A percentile compares a stretch with the other conserved stretches of the same genome.
Evolutionary conservation across 768 basidiomycete species (phyloP).

Genomic region (Rubroboletus satanas): DNA sequence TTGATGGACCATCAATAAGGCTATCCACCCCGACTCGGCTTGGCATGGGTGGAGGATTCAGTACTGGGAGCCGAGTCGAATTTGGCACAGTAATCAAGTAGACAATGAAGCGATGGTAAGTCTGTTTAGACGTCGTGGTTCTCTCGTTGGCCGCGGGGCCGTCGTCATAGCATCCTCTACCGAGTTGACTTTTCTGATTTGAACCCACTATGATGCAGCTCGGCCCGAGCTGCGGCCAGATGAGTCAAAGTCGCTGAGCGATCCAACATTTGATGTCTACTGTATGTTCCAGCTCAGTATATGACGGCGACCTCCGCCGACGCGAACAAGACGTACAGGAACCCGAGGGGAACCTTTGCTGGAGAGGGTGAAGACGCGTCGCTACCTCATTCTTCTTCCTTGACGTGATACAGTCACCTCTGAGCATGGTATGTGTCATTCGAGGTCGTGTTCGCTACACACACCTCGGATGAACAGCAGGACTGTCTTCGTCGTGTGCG

Average conservation of each 20-base stretch:
- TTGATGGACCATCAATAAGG: conserved; percentile 2
- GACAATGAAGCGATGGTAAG: background rate
- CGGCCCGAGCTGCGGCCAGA: background rate
- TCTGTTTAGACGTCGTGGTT: background rate
- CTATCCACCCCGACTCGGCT: conserved; percentile 8
- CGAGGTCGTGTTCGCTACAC: background rate
- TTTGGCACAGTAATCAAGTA: background rate
- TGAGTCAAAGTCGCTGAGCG: background rate
- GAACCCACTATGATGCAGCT: background rate
- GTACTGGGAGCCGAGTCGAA: background rate
- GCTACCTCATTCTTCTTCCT: background rate
- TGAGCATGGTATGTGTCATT: background rate
- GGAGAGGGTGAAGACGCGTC: background rate
- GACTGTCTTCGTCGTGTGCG: background rate
- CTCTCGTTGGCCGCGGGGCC: background rate
- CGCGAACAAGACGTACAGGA: background rate
- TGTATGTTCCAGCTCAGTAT: background rate
- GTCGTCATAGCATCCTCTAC: conserved; percentile 6
- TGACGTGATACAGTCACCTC: background rate
- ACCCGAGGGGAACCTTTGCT: background rate
- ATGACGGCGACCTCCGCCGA: background rate
- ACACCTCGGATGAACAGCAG: background rate
- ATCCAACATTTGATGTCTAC: background rate
- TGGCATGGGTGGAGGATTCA: background rate
- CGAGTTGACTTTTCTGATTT: background rate